Percentiles rank a stretch among this genome's conserved stretches.
Conservation (phyloP, 1,284 basidiomycete genomes). For the Cutaneotrichosporon sp. region DNA sequence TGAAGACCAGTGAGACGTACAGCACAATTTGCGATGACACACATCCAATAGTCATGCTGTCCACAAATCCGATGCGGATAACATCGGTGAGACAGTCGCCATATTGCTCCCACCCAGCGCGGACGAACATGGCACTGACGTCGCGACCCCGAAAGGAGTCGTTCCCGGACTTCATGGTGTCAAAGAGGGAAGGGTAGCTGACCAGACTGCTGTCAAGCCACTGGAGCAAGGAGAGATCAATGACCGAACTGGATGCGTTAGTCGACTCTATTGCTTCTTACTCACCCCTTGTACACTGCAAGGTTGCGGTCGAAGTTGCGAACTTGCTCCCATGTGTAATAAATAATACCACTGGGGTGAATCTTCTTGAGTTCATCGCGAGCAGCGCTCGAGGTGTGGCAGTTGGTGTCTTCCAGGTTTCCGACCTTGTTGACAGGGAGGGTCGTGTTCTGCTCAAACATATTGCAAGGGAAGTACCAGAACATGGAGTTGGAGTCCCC, state of each 20-base stretch:
- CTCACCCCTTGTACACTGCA: constrained; percentile 85
- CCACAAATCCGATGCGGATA: constrained; percentile 84
- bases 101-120: constrained; percentile 57
- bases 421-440: constrained; percentile 61
- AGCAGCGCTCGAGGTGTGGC: constrained; percentile 63
- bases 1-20: constrained; percentile 93
- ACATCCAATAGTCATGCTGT: constrained; percentile 89
- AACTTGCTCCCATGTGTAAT: constrained; percentile 87
- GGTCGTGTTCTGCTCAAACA: constrained; percentile 69
- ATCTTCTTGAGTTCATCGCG: constrained; percentile 51
- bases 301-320: constrained; percentile 66
- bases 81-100: constrained; percentile 83
- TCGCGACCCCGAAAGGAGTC: constrained; percentile 76
- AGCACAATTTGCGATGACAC: constrained; percentile 92
- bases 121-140: constrained; percentile 72
- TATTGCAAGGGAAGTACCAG: constrained; percentile 96
- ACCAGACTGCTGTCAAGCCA: constrained; percentile 77
- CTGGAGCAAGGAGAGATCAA: constrained; percentile 77
- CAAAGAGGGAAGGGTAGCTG: constrained; percentile 73
- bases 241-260: constrained; percentile 59
- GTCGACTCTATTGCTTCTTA: constrained; percentile 38
- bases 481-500: constrained; percentile 46
- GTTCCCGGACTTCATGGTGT: constrained; percentile 65
- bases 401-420: constrained; percentile 62
- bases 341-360: constrained; percentile 72